phyloP scores from a whole-genome alignment of 2,329 filamentous ascomycete genomes.

The Taxawa tesnikishii region DNA sequence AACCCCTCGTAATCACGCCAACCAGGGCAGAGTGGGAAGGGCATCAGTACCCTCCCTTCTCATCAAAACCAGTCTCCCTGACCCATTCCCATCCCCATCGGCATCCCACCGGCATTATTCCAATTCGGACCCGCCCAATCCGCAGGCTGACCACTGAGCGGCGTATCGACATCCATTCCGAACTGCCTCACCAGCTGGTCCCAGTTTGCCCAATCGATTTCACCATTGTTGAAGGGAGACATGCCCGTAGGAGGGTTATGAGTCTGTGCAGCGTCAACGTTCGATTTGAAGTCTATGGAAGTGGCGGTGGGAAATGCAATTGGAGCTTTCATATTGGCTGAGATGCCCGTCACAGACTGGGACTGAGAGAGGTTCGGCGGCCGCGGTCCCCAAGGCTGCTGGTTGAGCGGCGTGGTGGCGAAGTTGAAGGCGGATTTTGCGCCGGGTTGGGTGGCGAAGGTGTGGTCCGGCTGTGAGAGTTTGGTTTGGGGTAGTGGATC shows the following conservation, averaged over 20 bases:
- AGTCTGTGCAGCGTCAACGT: background rate
- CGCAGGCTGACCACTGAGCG: constrained; percentile 2
- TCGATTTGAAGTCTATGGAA: background rate
- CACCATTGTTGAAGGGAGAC: constrained; percentile 19
- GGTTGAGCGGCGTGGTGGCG: background rate
- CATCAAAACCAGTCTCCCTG: constrained; percentile 17
- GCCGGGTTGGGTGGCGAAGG: background rate
- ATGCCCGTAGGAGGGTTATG: background rate
- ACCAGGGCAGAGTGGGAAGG: too few species aligned
- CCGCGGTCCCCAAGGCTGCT: background rate
- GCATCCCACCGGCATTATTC: constrained; percentile 4
- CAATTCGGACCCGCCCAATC: constrained; percentile 11
- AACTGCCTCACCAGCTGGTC: constrained; percentile 36
- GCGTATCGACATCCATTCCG: constrained; percentile 26
- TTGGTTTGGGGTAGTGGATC: too few species aligned
- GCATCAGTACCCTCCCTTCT: too few species aligned
- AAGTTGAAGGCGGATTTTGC: constrained; percentile 5
- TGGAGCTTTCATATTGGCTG: too few species aligned
- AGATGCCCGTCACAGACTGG: background rate
- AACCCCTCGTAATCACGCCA: too few species aligned
- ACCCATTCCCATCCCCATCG: constrained; percentile 16
- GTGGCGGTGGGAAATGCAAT: background rate
- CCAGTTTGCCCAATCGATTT: constrained; percentile 36
- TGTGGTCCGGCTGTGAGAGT: too few species aligned
- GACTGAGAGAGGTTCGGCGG: background rate